Base-by-base conservation (phyloP, 768 basidiomycete species). In the Trametes villosa region DNA sequence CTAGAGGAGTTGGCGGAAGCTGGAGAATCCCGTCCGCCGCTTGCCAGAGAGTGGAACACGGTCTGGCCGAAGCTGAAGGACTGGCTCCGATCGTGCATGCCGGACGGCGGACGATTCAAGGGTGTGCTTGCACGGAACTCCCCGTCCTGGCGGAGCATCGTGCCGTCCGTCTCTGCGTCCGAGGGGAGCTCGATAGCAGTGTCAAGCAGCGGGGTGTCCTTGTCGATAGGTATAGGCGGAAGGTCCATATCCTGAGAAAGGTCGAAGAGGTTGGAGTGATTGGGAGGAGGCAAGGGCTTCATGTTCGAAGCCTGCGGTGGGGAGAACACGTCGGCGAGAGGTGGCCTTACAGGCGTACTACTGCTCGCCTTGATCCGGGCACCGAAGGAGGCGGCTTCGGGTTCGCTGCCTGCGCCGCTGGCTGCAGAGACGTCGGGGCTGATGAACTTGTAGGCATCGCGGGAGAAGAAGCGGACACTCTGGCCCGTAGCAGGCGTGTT, bases 401-500 rank as follows among this genome's bases (percentile, higher is more conserved):
- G 70, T 47, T 76, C 71, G 55, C 70, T 74, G 8, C 57, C 52
- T 5, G n/a, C 34, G 1, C 34, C 55, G 46, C 63, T 71, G 12
- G 81, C 79, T 42, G 76, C 72, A 18, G 87, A 88, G 22, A 79
- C 74, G 44, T 90, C 86, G n/a, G 87, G 86, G 49, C 80, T 88
- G 67, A 87, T 83, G 24, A 83, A 76, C 63, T 81, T 86, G 75
- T 82, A 87, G 13, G 84, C 86, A 53, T 89, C 85, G 27, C 85
- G 80, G 27, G 88, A 84, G 72, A 90, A 89, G 75, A 91, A 91
- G 7, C 89, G 85, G 41, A 91, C 89, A 60, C 85, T 90, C 69
- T 86, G 86, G n/a, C 89, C 89, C 12, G 88, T 89, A 4, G 86
- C 88, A 17, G 89, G 89, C 0, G 88, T 87, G 47, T 85, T 85